Percentiles rank a stretch among this genome's conserved stretches.
These are phyloP conservation scores for Suillus discolor DNA, from an alignment of 768 basidiomycete species.

Conservation along the genomic window DNA sequence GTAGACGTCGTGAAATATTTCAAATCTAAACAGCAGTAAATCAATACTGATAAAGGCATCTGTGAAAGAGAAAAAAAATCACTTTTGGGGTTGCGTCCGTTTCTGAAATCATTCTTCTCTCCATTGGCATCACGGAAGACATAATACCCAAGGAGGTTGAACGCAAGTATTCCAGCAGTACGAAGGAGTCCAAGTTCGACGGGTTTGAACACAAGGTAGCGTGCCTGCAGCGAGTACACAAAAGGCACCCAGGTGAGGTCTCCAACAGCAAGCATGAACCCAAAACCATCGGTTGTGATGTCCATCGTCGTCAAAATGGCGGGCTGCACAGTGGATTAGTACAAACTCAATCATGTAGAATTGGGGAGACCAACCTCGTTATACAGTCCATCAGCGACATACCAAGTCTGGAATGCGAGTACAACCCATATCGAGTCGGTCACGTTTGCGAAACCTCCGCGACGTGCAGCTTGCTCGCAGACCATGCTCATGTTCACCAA, in stretches of 20 bases:
- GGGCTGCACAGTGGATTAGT: conserved; percentile 46
- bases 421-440: conserved; percentile 95
- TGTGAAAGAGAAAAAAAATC: neutral
- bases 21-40: conserved; percentile 52
- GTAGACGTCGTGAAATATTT: conserved; percentile 77
- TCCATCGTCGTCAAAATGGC: conserved; percentile 96
- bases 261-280: conserved; percentile 96
- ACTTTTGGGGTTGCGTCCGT: conserved; percentile 95
- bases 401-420: conserved; percentile 81
- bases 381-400: conserved; percentile 84
- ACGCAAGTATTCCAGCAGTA: conserved; percentile 58
- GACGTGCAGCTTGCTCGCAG: conserved; percentile 85
- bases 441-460: conserved; percentile 59
- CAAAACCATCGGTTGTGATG: conserved; percentile 96
- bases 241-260: conserved; percentile 95
- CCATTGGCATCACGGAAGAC: conserved; percentile 89
- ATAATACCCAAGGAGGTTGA: conserved; percentile 79
- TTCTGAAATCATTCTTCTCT: conserved; percentile 96
- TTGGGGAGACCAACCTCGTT: conserved; percentile 67
- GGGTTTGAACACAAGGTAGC: conserved; percentile 90
- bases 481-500: conserved; percentile 89
- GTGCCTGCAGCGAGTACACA: conserved; percentile 90
- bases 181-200: conserved; percentile 68
- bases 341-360: neutral
- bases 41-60: neutral